Percentiles rank a stretch among this genome's conserved stretches.
Conservation (phyloP, 1,284 basidiomycete species). For the Moesziomyces globuligerus region DNA sequence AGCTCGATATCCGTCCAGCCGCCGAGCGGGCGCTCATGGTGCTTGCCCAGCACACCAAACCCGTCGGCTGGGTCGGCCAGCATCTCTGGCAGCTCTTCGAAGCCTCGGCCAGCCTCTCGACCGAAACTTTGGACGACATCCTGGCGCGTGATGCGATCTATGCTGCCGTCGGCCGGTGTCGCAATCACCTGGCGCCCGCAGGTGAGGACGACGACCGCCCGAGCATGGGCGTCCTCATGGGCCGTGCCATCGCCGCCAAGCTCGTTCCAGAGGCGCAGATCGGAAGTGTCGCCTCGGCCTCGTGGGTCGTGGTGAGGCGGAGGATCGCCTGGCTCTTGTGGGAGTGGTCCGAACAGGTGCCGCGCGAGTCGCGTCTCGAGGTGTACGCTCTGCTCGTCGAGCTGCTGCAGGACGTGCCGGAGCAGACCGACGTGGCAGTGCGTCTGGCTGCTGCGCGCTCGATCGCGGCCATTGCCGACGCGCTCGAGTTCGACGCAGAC, state of each 20-base stretch:
- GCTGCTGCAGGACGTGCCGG: constrained; percentile 46
- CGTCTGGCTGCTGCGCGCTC: constrained; percentile 60
- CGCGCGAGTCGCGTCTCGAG: constrained; percentile 25
- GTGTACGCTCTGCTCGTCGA: constrained; percentile 59
- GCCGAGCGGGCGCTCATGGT: constrained; percentile 61
- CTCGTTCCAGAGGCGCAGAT: constrained; percentile 57
- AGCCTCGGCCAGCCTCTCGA: constrained; percentile 21
- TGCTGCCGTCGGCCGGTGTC: constrained; percentile 55
- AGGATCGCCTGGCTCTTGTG: constrained; percentile 60
- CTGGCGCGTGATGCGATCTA: constrained; percentile 63
- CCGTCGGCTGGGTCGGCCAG: constrained; percentile 48
- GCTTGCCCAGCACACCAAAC: constrained; percentile 49
- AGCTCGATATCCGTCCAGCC: constrained; percentile 63
- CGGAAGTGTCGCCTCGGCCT: constrained; percentile 21
- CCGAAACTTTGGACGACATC: constrained; percentile 43
- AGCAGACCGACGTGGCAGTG: constrained; percentile 60
- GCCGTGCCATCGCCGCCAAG: constrained; percentile 46
- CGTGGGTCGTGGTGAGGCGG: constrained; percentile 60
- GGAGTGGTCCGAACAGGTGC: constrained; percentile 64
- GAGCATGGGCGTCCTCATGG: constrained; percentile 38
- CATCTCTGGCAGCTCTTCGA: constrained; percentile 58
- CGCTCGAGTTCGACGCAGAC: constrained; percentile 63
- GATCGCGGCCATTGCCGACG: constrained; percentile 59
- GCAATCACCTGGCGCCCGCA: constrained; percentile 46
- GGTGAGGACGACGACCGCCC: constrained; percentile 45